Base-by-base conservation (phyloP, 129 eudicot species). In the Helichrysum umbraculigerum region DNA sequence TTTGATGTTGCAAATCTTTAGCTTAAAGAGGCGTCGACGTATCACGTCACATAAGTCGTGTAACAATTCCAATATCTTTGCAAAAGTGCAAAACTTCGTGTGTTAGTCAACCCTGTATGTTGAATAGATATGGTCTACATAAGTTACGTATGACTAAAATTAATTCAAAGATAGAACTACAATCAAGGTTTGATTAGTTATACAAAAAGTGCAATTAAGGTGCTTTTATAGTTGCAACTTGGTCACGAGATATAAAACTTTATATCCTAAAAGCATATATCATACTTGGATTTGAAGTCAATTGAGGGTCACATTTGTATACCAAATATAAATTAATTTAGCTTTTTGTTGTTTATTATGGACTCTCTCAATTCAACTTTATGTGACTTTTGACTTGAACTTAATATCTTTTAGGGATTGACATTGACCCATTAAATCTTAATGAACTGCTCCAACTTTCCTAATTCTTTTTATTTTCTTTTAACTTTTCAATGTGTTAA, bases 291-390 rank as follows among this genome's bases (percentile, higher is more conserved):
- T 80, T 68, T 80, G 57, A 74, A 74, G 79, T 44, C 80, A 80
- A 50, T 80, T 80, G 84, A 80, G 84, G 84, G 84, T 80, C 84
- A 74, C 56, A 80, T 42, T 80, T 80, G 84, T 44, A 42, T 42
- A 74, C 84, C 28, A 41, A n/a, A 76, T 16, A 9, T 44, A 42
- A n/a, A 21, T 19, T 11, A 11, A 44, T 16, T 8, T 19, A 29
- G 63, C 70, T 66, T 74, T 80, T 80, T 8, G 83, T 73, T 80
- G 79, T 66, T 60, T 67, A 73, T 41, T 58, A 25, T 80, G 71
- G 84, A 80, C 79, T 67, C 79, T 11, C 76, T 67, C 44, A 44
- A 22, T 56, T 67, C 71, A 68, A 12, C 84, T 67, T 74, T 74
- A 80, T 80, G 79, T 32, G 71, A 80, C 71, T 76, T 80, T 74